These are phyloP conservation scores for Closterium sp. DNA, from an alignment of 139 green algal genomes.

Conservation along the genomic window DNA sequence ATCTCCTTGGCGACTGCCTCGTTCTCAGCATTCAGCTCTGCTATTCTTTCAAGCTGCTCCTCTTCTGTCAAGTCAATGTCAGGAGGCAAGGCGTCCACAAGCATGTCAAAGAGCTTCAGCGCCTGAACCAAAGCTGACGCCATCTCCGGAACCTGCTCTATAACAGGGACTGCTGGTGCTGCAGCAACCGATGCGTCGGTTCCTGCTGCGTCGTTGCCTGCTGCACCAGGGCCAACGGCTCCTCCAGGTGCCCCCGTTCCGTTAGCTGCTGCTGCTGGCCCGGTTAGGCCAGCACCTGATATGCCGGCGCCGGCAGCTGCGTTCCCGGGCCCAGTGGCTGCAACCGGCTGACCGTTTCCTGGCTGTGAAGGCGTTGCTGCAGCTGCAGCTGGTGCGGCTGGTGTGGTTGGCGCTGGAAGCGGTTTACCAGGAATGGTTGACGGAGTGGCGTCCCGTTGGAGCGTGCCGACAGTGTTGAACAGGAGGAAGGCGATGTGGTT, in stretches of 20 bases:
- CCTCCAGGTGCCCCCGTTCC: background rate
- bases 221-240: background rate
- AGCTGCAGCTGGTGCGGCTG: background rate
- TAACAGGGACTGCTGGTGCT: background rate
- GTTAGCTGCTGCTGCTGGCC: background rate
- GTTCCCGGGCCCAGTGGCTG: background rate
- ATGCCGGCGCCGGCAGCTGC: background rate
- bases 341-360: background rate
- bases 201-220: background rate
- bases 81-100: constrained; percentile 3
- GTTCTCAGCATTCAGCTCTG: constrained; percentile 8
- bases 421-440: background rate
- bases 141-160: constrained; percentile 10
- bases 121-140: constrained; percentile 17
- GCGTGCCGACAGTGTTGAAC: constrained; percentile 45
- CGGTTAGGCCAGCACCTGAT: background rate
- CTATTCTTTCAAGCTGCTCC: constrained; percentile 14
- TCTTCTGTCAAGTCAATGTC: constrained; percentile 6
- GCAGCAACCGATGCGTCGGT: background rate
- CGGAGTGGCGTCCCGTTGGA: constrained; percentile 46
- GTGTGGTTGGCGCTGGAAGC: background rate
- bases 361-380: too few relatives aligned
- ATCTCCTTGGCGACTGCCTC: constrained; percentile 20
- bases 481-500: constrained; percentile 49
- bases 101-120: constrained; percentile 10